Conservation (phyloP, 352 stramenopile genomes). For the Phytophthora hybrid region DNA sequence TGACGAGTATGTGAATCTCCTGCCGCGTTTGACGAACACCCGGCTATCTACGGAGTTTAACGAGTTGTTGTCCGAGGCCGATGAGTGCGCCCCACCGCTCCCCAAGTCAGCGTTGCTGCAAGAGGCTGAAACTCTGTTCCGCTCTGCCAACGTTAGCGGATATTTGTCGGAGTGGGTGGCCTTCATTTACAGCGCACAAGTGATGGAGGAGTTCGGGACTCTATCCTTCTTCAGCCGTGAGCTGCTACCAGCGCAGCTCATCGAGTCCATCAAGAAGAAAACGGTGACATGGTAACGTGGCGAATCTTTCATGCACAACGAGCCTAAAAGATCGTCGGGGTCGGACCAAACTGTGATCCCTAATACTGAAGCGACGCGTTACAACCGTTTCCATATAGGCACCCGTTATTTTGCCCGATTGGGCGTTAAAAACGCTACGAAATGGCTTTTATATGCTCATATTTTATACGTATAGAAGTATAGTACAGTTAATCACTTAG, state of each 20-base stretch:
- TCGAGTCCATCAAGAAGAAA: conserved; percentile 57
- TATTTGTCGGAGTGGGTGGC: conserved; percentile 51
- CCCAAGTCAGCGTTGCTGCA: conserved; percentile 14
- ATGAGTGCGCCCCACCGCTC: conserved; percentile 7
- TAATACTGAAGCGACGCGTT: conserved; percentile 30
- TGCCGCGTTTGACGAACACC: conserved; percentile 10
- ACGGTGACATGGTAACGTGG: conserved; percentile 42
- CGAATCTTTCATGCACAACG: too few species aligned
- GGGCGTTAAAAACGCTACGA: too few species aligned
- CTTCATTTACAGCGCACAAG: conserved; percentile 48
- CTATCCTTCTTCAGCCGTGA: conserved; percentile 58
- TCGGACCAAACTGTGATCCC: conserved; percentile 9
- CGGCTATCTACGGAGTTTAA: conserved; percentile 29
- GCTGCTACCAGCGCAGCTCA: conserved; percentile 55
- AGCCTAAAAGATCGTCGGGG: background rate
- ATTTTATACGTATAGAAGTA: too few species aligned
- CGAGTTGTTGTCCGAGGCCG: conserved; percentile 29
- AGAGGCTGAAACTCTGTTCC: conserved; percentile 20
- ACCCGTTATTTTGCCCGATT: too few species aligned
- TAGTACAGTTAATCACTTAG: too few species aligned
- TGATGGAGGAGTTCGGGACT: conserved; percentile 55
- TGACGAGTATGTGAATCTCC: conserved; percentile 37
- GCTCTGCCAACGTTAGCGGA: conserved; percentile 8
- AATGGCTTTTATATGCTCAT: too few species aligned
- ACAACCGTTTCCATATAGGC: too few species aligned